phyloP scores from a whole-genome alignment of 345 rosid species.

The Gossypium anomalum region DNA sequence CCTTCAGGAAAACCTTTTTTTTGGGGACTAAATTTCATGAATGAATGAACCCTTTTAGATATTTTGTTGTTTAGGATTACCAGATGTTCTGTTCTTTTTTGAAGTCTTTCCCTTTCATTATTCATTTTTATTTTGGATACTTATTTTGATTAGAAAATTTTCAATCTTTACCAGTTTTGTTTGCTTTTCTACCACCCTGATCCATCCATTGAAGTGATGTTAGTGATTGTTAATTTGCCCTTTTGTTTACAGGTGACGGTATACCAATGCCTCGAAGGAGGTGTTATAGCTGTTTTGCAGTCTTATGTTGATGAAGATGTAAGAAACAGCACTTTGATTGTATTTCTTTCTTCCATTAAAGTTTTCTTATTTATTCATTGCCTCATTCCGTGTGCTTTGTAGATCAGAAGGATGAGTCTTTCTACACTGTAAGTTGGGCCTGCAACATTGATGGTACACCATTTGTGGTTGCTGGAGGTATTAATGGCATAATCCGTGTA shows the following conservation, averaged over 20 bases:
- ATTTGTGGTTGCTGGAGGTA: conserved; percentile 76
- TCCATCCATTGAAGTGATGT: neutral
- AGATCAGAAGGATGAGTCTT: conserved; percentile 96
- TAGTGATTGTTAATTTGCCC: neutral
- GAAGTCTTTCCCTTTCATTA: neutral
- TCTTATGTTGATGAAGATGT: conserved; percentile 93
- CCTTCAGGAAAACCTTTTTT: neutral
- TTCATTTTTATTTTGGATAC: conserved; percentile 11
- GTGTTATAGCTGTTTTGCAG: conserved; percentile 74
- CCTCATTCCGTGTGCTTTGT: conserved; percentile 41
- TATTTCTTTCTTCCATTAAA: neutral
- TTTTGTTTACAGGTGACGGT: conserved; percentile 59
- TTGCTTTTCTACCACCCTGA: neutral
- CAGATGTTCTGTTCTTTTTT: neutral
- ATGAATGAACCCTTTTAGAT: neutral
- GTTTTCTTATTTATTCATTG: neutral
- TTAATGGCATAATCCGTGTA: conserved; percentile 86
- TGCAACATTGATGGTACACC: conserved; percentile 63
- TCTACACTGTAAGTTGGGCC: conserved; percentile 94
- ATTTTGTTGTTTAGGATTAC: neutral
- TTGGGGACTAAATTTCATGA: neutral
- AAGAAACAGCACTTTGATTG: conserved; percentile 24
- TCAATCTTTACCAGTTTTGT: neutral
- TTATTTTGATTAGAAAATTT: neutral
- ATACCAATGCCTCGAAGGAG: conserved; percentile 91